Evolutionary conservation across 2,329 filamentous ascomycete genomes (phyloP).

Genomic region (Bipolaris oryzae): DNA sequence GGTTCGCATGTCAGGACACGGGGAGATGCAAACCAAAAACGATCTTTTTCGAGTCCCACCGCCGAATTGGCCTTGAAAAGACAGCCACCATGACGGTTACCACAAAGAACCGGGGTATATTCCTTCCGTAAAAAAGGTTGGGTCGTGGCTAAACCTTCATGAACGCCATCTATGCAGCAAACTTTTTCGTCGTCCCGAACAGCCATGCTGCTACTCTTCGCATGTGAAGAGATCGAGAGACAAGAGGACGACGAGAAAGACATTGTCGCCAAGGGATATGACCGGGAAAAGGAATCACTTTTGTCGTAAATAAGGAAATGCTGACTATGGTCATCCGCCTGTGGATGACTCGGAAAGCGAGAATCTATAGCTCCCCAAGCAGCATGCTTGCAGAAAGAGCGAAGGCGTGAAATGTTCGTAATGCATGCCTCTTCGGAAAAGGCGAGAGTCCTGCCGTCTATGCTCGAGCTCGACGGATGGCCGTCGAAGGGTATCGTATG

Average conservation of each 20-base stretch:
- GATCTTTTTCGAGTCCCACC: conserved; percentile 28
- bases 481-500: conserved; percentile 48
- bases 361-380: conserved; percentile 51
- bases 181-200: conserved; percentile 43
- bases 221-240: conserved; percentile 31
- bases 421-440: conserved; percentile 44
- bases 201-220: conserved; percentile 35
- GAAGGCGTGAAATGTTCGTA: conserved; percentile 49
- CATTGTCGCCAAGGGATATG: conserved; percentile 37
- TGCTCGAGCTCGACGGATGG: conserved; percentile 45
- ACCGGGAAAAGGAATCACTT: conserved; percentile 50
- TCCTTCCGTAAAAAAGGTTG: conserved; percentile 40
- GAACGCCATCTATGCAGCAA: conserved; percentile 49
- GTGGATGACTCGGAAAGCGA: conserved; percentile 48
- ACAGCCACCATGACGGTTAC: conserved; percentile 34
- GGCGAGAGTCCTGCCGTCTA: conserved; percentile 45
- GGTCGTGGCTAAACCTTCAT: conserved; percentile 38
- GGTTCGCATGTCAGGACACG: conserved; percentile 26
- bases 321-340: conserved; percentile 41
- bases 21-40: conserved; percentile 41
- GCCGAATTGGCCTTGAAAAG: conserved; percentile 31
- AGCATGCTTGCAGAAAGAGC: conserved; percentile 48
- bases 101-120: conserved; percentile 40
- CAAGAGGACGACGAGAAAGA: conserved; percentile 40
- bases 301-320: conserved; percentile 39